Conservation (phyloP, 371 early-diverging fungal species). For the Rhizomucor pusillus region DNA sequence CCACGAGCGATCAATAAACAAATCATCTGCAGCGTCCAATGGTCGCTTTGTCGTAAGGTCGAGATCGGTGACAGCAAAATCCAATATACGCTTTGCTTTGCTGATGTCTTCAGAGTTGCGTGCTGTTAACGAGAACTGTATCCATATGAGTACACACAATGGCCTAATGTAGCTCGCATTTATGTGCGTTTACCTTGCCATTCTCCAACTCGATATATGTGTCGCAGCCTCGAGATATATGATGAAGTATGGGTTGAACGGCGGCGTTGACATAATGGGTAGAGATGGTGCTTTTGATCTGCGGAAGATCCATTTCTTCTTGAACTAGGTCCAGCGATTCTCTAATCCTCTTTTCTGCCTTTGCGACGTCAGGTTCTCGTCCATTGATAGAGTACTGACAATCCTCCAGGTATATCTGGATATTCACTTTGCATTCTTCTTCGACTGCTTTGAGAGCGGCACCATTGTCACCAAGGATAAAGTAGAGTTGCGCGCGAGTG, state of each 20-base stretch:
- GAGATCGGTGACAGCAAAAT: slow-evolving; percentile 24
- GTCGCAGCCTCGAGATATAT: not conserved
- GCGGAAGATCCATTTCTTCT: not conserved
- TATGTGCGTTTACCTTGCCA: not conserved
- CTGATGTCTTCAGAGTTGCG: slow-evolving; percentile 15
- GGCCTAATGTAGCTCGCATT: too few relatives aligned
- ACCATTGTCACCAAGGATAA: slow-evolving; percentile 32
- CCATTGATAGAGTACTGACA: slow-evolving; percentile 21
- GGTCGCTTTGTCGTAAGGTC: slow-evolving; percentile 16
- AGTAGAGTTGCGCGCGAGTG: slow-evolving; percentile 23
- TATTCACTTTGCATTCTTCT: slow-evolving; percentile 15
- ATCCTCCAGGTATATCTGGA: slow-evolving; percentile 21
- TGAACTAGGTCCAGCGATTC: not conserved
- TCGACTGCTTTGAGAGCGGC: slow-evolving; percentile 22
- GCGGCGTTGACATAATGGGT: not conserved
- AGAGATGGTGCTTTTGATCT: not conserved
- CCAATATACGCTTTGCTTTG: slow-evolving; percentile 23
- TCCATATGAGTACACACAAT: not conserved
- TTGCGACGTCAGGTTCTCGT: not conserved
- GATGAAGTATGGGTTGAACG: not conserved
- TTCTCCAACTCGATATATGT: slow-evolving; percentile 2
- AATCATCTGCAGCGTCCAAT: slow-evolving; percentile 21
- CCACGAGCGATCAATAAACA: slow-evolving; percentile 4
- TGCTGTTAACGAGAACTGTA: slow-evolving; percentile 27
- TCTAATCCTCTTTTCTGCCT: not conserved